Base-by-base conservation (phyloP, 1,139 yeast species). In the Blastobotrys elegans region DNA sequence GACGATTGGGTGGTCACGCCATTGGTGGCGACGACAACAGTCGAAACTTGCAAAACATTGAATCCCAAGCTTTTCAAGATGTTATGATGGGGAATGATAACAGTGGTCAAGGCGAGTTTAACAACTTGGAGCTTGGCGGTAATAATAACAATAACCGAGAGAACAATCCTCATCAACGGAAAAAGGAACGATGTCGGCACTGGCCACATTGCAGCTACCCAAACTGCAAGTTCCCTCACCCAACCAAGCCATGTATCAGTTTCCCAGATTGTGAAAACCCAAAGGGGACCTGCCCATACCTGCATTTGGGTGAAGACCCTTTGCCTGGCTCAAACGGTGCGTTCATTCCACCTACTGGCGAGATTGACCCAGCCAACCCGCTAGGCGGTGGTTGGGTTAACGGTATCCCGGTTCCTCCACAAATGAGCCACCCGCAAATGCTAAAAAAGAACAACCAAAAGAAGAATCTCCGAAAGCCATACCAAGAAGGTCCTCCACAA, bases 221-320 rank as follows among this genome's bases (percentile, higher is more conserved):
- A 48, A 78, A 79, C 44, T 88, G 96, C 65, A 76, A 74, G 47
- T 82, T 76, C 60, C 78, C 89, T 1, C 96, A 88, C 66, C 96
- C 96, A 22, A 80, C 88, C 1, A 83, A 76, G 57, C 73, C 73
- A 11, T 88, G 96, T 65, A 79, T 75, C 65, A 77, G 77, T n/a
- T 86, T 74, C 64, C 95, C 95, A 47, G 76, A 82, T 59, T 88
- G 96, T 68, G 76, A 85, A 24, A 82, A 84, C 58, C 77, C 83
- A 5, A 84, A 85, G 24, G 95, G 95, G 17, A 84, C 94, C 0
- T 88, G 96, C 67, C 82, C 80, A 55, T 86, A 70, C 59, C 70
- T 88, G 57, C 96, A 88, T 64, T 90, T 95, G 10, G 86, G 84
- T 52, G 87, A 87, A 67, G 96, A 87, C 65, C 83, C 76, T 56